Evolutionary conservation across 1,139 yeast species (phyloP), one percentile per base, ranked within the genome.

Genomic region (Suhomyces chickasaworum): DNA sequence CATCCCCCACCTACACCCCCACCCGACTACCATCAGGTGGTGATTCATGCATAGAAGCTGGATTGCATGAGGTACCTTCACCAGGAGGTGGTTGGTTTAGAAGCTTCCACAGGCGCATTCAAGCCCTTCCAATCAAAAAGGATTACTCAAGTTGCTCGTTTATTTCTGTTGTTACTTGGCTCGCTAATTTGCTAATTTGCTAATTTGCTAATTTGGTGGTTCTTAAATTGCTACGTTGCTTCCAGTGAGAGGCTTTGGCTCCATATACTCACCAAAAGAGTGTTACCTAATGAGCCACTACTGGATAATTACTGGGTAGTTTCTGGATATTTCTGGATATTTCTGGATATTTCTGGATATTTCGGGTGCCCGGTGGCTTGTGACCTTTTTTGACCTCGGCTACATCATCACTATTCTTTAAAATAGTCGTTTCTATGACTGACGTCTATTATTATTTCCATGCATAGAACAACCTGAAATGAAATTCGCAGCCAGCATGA

Each of bases 401-500:
- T 23, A 23, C 27, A 23, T 23, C 27, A 23, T 23, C 27, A 23
- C 9, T 12, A 8, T 10, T 4, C 9, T 12, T 23, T n/a, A n/a
- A n/a, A 23, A 23, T 8, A 8, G 12, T 23, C 12, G 5, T 6
- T 23, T 23, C 27, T 23, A 8, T 8, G 27, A 23, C 27, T 23
- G 27, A 23, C 27, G 27, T 23, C 27, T 23, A 23, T 23, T 23
- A 23, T 23, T 23, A 23, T 29, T 12, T 29, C 10, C 31, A 13
- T n/a, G 31, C 31, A 29, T 8, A 12, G 12, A 31, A 16, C 16
- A 10, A 13, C 16, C 16, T 17, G 37, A 17, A 34, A 34, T 17
- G 37, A 17, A 34, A 34, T 34, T 20, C 37, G 37, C 37, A 34
- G 25, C 37, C 37, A 20, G 16, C n/a, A 20, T 34, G 25, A 18